Percentiles rank a stretch among this genome's conserved stretches.
These are phyloP conservation scores for Scedosporium minutisporum DNA, from an alignment of 2,329 filamentous ascomycete species.

Conservation along the genomic window DNA sequence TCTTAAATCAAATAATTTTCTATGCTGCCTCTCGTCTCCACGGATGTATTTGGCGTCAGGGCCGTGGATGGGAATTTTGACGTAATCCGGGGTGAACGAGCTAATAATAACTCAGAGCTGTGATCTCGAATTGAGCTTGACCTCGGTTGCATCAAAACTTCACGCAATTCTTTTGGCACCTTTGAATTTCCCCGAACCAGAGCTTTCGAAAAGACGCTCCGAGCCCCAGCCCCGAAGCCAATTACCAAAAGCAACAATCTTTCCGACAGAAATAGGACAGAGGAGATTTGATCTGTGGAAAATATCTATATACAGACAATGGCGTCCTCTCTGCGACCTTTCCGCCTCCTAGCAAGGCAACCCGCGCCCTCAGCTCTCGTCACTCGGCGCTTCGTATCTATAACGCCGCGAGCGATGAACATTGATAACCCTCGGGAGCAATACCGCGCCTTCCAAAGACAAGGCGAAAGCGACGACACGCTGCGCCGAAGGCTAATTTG, in stretches of 20 bases:
- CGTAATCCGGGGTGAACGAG: neutral
- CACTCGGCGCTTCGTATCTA: conserved; percentile 14
- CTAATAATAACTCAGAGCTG: neutral
- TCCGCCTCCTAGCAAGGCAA: neutral
- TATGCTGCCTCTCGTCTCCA: no score
- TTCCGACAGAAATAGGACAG: neutral
- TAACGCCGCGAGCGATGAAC: conserved; percentile 12
- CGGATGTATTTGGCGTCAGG: no score
- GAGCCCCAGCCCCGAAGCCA: neutral
- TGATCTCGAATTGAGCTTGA: neutral
- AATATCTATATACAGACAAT: neutral
- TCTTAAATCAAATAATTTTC: no score
- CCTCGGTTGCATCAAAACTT: neutral
- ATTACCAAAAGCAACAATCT: neutral
- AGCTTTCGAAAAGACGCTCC: neutral
- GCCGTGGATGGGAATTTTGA: neutral
- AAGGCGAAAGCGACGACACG: conserved; percentile 74
- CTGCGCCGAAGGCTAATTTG: conserved; percentile 76
- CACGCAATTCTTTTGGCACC: neutral
- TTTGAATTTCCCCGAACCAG: neutral
- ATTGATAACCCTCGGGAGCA: conserved; percentile 17
- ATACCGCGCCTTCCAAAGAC: conserved; percentile 68
- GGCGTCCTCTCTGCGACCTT: neutral
- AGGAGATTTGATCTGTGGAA: no score
- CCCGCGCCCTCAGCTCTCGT: conserved; percentile 11